These are phyloP conservation scores for Colletotrichum sp. DNA, from an alignment of 2,329 filamentous ascomycete genomes.

Conservation along the genomic window DNA sequence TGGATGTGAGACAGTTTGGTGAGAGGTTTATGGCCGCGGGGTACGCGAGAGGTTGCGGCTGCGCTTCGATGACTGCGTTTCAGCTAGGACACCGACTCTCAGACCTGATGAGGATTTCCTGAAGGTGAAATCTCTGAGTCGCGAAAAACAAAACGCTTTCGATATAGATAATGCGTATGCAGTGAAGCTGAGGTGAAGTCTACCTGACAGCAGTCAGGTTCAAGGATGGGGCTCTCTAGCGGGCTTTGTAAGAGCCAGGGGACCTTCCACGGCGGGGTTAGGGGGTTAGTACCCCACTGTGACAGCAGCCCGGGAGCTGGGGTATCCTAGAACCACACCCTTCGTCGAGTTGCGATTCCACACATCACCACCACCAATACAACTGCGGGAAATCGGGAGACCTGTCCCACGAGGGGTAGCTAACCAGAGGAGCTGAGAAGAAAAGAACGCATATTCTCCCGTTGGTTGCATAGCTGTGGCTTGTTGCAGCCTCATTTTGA, in stretches of 20 bases:
- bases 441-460: neutral
- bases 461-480: neutral
- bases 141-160: neutral
- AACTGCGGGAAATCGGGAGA: constrained; percentile 4
- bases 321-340: constrained; percentile 9
- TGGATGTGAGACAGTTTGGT: neutral
- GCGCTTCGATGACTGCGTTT: neutral
- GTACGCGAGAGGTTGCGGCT: neutral
- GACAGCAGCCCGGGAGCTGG: neutral
- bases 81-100: neutral
- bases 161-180: neutral
- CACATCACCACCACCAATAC: neutral
- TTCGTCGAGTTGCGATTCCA: neutral
- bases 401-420: neutral
- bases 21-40: neutral
- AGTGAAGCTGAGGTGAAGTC: neutral
- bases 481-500: neutral
- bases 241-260: neutral
- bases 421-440: neutral
- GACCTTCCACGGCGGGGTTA: constrained; percentile 3
- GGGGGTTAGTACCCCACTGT: neutral
- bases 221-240: neutral
- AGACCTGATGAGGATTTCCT: neutral
- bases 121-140: neutral
- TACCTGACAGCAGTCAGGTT: neutral